Percentiles rank a stretch among this genome's conserved stretches.
Conservation (phyloP, 1,139 yeast species). For the Candida gigantensis region DNA sequence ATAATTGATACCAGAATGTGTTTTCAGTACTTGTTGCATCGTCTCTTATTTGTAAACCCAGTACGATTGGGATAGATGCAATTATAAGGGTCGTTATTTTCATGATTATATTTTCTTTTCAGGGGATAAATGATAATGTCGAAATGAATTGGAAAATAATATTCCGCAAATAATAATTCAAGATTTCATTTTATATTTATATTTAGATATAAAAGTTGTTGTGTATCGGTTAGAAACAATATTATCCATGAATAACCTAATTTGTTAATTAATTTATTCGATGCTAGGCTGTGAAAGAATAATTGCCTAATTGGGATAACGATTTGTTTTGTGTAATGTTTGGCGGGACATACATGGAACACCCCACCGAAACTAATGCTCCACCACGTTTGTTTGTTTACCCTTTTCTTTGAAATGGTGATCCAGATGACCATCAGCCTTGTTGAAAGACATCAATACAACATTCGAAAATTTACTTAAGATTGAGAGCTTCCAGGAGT, state of each 20-base stretch:
- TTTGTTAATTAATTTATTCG: neutral
- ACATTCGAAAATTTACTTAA: no score
- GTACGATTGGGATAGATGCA: constrained; percentile 1
- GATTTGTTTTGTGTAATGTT: constrained; percentile 2
- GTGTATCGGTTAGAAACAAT: neutral
- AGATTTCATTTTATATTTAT: neutral
- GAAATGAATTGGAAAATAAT: no score
- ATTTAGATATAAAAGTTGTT: neutral
- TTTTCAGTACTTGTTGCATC: neutral
- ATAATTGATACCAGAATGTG: constrained; percentile 5
- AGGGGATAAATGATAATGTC: neutral
- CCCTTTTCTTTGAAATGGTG: no score
- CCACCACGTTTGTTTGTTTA: no score
- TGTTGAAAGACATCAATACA: no score
- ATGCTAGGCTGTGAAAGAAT: neutral
- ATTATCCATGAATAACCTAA: neutral
- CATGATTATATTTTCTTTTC: neutral
- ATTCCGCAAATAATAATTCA: neutral
- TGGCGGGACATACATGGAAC: neutral
- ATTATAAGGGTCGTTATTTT: constrained; percentile 1
- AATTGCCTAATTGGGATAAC: constrained; percentile 3
- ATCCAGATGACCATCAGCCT: no score
- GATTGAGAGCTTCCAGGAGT: no score
- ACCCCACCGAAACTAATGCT: neutral
- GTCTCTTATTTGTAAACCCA: constrained; percentile 3